A percentile compares a stretch with the other conserved stretches of the same genome.
Evolutionary conservation across 2,329 filamentous ascomycete genomes (phyloP).

Genomic region (Stagonosporopsis chrysanthemi): DNA sequence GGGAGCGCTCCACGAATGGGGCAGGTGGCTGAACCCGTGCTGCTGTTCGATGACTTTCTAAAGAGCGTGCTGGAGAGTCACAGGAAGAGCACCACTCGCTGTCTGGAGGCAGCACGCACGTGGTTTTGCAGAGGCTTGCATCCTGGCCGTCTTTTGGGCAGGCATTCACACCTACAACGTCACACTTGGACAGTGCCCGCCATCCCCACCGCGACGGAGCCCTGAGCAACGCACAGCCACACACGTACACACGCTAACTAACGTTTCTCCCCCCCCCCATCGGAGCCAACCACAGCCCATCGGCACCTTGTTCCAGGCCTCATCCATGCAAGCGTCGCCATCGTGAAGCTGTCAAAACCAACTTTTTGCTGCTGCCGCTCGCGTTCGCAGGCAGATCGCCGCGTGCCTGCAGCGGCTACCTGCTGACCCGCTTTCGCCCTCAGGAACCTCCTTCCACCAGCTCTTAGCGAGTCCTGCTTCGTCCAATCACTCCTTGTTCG

Average conservation of each 20-base stretch:
- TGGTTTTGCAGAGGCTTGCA: slow-evolving; percentile 15
- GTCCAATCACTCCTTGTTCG: slow-evolving; percentile 26
- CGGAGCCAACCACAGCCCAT: slow-evolving; percentile 22
- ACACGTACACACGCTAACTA: slow-evolving; percentile 23
- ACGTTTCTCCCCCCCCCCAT: not conserved
- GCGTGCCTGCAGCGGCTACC: slow-evolving; percentile 43
- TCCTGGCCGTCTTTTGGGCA: slow-evolving; percentile 18
- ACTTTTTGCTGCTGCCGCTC: slow-evolving; percentile 22
- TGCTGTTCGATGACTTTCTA: slow-evolving; percentile 6
- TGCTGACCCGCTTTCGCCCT: slow-evolving; percentile 39
- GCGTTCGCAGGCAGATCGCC: slow-evolving; percentile 31
- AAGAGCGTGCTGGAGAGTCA: slow-evolving; percentile 13
- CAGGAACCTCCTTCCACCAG: slow-evolving; percentile 30
- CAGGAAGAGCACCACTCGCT: not conserved
- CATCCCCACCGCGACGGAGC: slow-evolving; percentile 7
- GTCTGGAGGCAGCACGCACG: slow-evolving; percentile 9
- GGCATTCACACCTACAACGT: slow-evolving; percentile 19
- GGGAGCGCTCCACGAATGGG: slow-evolving; percentile 32
- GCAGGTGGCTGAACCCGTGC: slow-evolving; percentile 7
- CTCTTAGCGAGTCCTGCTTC: slow-evolving; percentile 11
- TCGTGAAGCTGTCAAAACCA: slow-evolving; percentile 20
- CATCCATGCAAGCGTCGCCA: slow-evolving; percentile 21
- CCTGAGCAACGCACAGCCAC: slow-evolving; percentile 22
- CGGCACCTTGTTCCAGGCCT: slow-evolving; percentile 15
- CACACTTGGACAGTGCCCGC: slow-evolving; percentile 18